phyloP scores from a whole-genome alignment of 73 alveolate genomes.

The Stentor coeruleus region DNA sequence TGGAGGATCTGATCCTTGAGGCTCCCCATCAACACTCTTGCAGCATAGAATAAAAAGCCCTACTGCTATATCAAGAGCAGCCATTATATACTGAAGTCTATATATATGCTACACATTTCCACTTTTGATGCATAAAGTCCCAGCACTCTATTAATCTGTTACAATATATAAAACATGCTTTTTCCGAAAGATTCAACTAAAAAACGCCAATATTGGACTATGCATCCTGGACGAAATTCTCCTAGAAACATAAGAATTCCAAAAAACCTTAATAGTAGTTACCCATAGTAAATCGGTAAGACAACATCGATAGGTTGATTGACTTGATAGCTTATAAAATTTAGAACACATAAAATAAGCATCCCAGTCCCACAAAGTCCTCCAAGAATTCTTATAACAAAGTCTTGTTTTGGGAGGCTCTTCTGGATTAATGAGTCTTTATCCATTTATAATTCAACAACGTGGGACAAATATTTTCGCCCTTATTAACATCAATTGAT shows the following conservation, averaged over 20 bases:
- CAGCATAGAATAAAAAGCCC: conserved; percentile 24
- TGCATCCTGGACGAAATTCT: background rate
- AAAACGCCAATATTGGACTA: conserved; percentile 6
- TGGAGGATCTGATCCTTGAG: conserved; percentile 27
- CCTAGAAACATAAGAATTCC: background rate
- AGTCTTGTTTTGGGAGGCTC: conserved; percentile 9
- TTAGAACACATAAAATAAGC: conserved; percentile 1
- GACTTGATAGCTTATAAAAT: background rate
- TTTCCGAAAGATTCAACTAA: conserved; percentile 19
- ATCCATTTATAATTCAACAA: conserved; percentile 19
- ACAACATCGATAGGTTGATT: conserved; percentile 18
- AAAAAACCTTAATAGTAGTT: background rate
- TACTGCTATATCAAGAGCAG: background rate
- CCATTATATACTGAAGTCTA: conserved; percentile 25
- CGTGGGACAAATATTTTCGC: too few relatives aligned
- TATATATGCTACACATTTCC: background rate
- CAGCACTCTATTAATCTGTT: background rate
- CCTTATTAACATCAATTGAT: too few relatives aligned
- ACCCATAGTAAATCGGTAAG: conserved; percentile 23
- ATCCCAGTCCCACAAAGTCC: background rate
- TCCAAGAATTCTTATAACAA: background rate
- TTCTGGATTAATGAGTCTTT: conserved; percentile 10
- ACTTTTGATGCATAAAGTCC: background rate
- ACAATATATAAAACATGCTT: conserved; percentile 24
- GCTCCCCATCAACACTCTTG: conserved; percentile 23